A percentile compares a stretch with the other conserved stretches of the same genome.
phyloP scores from a whole-genome alignment of 768 basidiomycete species.

The Pseudohyphozyma bogoriensis region DNA sequence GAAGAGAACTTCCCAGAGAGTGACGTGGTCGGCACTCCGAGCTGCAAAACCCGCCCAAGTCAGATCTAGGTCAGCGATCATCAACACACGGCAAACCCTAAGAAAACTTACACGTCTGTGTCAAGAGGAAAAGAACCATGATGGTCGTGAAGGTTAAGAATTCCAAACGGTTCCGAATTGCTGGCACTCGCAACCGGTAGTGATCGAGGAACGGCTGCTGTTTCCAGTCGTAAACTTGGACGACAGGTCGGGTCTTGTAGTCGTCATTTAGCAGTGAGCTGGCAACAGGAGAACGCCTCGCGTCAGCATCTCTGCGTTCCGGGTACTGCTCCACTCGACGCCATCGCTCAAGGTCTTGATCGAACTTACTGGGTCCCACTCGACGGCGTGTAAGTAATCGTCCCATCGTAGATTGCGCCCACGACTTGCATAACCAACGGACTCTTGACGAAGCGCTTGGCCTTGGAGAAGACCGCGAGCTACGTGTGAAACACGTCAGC shows the following conservation, averaged over 20 bases:
- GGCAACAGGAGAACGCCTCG: too few species aligned
- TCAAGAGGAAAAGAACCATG: constrained; percentile 28
- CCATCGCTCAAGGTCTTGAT: too few species aligned
- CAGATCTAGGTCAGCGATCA: not conserved
- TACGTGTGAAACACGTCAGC: too few species aligned
- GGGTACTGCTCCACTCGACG: too few species aligned
- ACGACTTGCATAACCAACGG: constrained; percentile 79
- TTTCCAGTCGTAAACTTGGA: constrained; percentile 55
- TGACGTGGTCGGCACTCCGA: constrained; percentile 5
- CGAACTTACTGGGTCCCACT: too few species aligned
- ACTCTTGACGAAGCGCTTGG: constrained; percentile 73
- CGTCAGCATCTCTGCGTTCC: too few species aligned
- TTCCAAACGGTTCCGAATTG: constrained; percentile 27
- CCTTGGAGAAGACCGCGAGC: constrained; percentile 79
- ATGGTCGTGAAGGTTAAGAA: constrained; percentile 22
- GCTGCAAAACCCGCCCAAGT: too few species aligned
- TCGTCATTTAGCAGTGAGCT: constrained; percentile 80
- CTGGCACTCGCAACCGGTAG: constrained; percentile 30
- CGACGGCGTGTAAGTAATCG: constrained; percentile 40
- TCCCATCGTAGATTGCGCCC: constrained; percentile 68
- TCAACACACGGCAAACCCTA: not conserved
- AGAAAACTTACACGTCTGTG: constrained; percentile 6
- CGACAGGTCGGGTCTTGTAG: constrained; percentile 62
- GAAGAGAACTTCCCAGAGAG: constrained; percentile 24
- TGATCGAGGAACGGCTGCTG: constrained; percentile 36